Evolutionary conservation across 108 stramenopile species (phyloP), one percentile per base, ranked within the genome.

Genomic region (Skeletonema potamos): DNA sequence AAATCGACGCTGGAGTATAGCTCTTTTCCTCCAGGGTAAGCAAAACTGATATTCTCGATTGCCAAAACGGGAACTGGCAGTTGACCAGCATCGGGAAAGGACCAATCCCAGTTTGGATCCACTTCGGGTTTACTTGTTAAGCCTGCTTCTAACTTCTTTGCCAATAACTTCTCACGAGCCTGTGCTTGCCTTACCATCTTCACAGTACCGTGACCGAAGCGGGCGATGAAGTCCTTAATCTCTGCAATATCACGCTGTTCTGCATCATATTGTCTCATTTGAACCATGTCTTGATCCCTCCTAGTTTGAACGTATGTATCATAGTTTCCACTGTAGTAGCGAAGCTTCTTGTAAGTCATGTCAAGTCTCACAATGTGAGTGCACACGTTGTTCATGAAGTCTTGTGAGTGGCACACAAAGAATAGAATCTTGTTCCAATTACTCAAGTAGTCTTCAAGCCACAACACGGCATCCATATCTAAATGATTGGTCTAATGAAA

Each of bases 171-270:
- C 76, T 97, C 94, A 41, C 96, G 89, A 17, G 92, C 77, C 70
- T 97, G 94, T 27, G 94, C 93, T 82, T 97, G 95, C 46, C 93
- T 89, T 12, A 96, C 94, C 95, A 97, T 91, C 68, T 97, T 97
- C n/a, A 89, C 93, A 15, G 94, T 95, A 27, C 95, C 95, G 79
- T 95, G 93, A 88, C 95, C 96, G 87, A 95, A 96, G 20, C 93
- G 86, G n/a, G 95, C 92, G 82, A 97, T 97, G 69, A 92, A 92
- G 13, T 60, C 85, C 73, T 84, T 62, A 37, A 87, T 88, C 51
- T 82, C 85, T 11, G 62, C 17, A 39, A 77, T 36, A 60, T 90
- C 84, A 34, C 89, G 84, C 56, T 84, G 87, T 11, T 84, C 68
- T 11, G 89, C 89, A 55, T 90, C 89, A 27, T 84, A 72, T 6